Base-by-base conservation (phyloP, 1,284 basidiomycete species). In the Xerocomus cyaneibrunnescens region DNA sequence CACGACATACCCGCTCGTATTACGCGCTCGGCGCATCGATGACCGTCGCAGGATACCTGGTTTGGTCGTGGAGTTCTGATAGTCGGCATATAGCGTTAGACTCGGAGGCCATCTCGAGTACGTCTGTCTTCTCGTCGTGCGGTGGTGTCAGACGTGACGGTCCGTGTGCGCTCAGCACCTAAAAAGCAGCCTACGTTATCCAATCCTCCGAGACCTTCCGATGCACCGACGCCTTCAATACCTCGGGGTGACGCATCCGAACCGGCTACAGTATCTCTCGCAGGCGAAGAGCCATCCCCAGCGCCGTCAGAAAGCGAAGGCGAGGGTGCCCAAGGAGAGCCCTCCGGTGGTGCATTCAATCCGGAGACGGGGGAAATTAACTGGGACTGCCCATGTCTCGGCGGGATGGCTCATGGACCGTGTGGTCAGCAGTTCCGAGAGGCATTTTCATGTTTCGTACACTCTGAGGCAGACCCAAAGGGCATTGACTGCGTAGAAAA, bases 401-500 rank as follows among this genome's bases (percentile, higher is more conserved):
- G 96, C 23, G 97, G 96, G 50, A 98, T 99, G 97, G 95, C 97
- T 3, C 80, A 98, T 65, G 97, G 97, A 7, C 94, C 95, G 2
- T 99, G 96, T 66, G 96, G 96, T 12, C 80, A 84, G 57, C 81
- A 98, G 64, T 99, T 99, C 78, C 88, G 92, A 62, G 89, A 88
- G 56, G 96, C 97, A 0, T 99, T 99, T 76, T 93, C 92, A 36
- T 99, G 96, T 75, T 99, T 99, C 63, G 85, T 99, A 5, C 90
- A 84, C 72, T 95, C 92, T 9, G 94, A 98, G 68, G 82, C 85
- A 50, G 97, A 99, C 65, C 96, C 96, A 2, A 99, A 99, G 76
- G 96, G 96, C 9, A 91, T 98, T 52, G 91, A 99, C 63, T 99
- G 96, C 62, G 91, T 99, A 19, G 97, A 98, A 62, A 94, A 92